Evolutionary conservation across 306 rosid species (phyloP).

Genomic region (cucumber (Cucumis sativus)): Cucumber_9930_V3 NC_026659.2:30206001-30206500

Average conservation of each 20-base stretch:
- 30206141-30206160: neutral
- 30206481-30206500: neutral
- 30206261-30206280: neutral
- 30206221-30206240: neutral
- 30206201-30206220: conserved; percentile 2
- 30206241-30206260: neutral
- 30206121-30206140: too few species aligned
- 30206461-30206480: neutral
- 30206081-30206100: neutral
- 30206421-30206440: neutral
- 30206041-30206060: neutral
- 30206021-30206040: neutral
- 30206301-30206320: neutral
- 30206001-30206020: neutral
- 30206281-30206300: neutral
- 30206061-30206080: too few species aligned
- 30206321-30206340: neutral
- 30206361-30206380: neutral
- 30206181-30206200: neutral
- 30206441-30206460: neutral
- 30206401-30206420: neutral
- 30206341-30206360: neutral
- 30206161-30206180: neutral
- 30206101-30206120: too few species aligned
- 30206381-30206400: neutral